Evolutionary conservation across 768 basidiomycete species (phyloP).

Genomic region (Tricholoma sp.): DNA sequence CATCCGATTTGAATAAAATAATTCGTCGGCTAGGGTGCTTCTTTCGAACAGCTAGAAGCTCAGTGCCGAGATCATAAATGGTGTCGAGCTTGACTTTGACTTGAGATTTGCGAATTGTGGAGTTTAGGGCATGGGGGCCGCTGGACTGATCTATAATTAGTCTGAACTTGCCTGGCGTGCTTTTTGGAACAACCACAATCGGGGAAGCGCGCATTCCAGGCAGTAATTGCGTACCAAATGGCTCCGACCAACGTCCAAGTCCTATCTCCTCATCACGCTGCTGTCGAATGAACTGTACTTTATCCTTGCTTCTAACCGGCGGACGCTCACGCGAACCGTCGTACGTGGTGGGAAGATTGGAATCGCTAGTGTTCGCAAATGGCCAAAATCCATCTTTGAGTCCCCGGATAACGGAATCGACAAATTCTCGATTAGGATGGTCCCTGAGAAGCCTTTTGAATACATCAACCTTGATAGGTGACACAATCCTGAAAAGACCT

Average conservation of each 20-base stretch:
- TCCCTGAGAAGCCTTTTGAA: slow-evolving; percentile 12
- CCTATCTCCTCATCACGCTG: slow-evolving; percentile 24
- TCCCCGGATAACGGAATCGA: slow-evolving; percentile 22
- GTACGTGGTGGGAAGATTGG: background rate
- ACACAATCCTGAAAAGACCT: slow-evolving; percentile 28
- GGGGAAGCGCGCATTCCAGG: slow-evolving; percentile 42
- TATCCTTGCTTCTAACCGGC: background rate
- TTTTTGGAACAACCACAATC: slow-evolving; percentile 32
- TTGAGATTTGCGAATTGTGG: slow-evolving; percentile 25
- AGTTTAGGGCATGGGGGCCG: slow-evolving; percentile 24
- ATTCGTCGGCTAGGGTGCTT: slow-evolving; percentile 8
- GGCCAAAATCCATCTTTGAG: slow-evolving; percentile 22
- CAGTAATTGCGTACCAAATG: slow-evolving; percentile 29
- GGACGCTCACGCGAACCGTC: slow-evolving; percentile 11
- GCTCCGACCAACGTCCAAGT: slow-evolving; percentile 19
- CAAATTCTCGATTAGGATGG: slow-evolving; percentile 39
- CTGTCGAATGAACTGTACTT: slow-evolving; percentile 15
- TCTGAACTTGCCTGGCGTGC: slow-evolving; percentile 23
- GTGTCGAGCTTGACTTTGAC: slow-evolving; percentile 2
- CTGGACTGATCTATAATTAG: slow-evolving; percentile 37
- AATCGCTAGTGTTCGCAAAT: background rate
- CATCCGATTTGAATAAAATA: slow-evolving; percentile 31
- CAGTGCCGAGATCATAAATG: slow-evolving; percentile 23
- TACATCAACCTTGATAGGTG: slow-evolving; percentile 15
- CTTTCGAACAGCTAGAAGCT: slow-evolving; percentile 8